Evolutionary conservation across 768 basidiomycete species (phyloP), one percentile per base, ranked within the genome.

Genomic region (Russula lepida): DNA sequence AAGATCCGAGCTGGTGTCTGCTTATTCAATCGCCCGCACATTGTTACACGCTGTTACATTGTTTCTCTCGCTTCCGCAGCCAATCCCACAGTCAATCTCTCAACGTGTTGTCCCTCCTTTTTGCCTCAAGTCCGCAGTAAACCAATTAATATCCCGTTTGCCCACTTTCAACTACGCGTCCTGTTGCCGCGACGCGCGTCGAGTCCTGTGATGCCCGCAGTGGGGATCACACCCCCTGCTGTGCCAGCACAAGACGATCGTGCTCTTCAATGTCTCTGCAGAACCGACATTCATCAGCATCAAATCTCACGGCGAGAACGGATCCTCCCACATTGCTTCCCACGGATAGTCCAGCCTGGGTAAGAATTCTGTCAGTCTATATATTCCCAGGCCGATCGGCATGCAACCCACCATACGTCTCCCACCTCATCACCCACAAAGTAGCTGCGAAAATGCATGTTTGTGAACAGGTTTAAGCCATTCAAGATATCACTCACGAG

Each of bases 311-410:
- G 57, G 51, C 19, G 59, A 58, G 39, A 56, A 51, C 23, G 4
- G 28, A 43, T 27, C 37, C 21, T 71, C 87, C 74, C 68, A 87
- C 89, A 70, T 77, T 25, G 84, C 81, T 76, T 91, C 89, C 89
- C 89, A 91, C 67, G 89, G 89, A 70, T 91, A 91, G 69, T 90
- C 86, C 64, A 90, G 77, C 89, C 88, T 89, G 69, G 68, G 61
- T 41, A 60, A 39, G 63, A 28, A 32, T 19, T 58, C 54, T 51
- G 25, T 65, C 37, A 47, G 33, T 28, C n/a, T n/a, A 11, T 8
- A n/a, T 27, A 48, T 64, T 50, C 28, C 51, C 37, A 54, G 50
- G 55, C 52, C 39, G 32, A 64, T 59, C 60, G 30, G 58, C 48
- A 41, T 55, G n/a, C 54, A 30, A 72, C 85, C 74, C 70, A 86